These are phyloP conservation scores for Uronychia binucleata DNA, from an alignment of 73 alveolate genomes.

Conservation along the genomic window DNA sequence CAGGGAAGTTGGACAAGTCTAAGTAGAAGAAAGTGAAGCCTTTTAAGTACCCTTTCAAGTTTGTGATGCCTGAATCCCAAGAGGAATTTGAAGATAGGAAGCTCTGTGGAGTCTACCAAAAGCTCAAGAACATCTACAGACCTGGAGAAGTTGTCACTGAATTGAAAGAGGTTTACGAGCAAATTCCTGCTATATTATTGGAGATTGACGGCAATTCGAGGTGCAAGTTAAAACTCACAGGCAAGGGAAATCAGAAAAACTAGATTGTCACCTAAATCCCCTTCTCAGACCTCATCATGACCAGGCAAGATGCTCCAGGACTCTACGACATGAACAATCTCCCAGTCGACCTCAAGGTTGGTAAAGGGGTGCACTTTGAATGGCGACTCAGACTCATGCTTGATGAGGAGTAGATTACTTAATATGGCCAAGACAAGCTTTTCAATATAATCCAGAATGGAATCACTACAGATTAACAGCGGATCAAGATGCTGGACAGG, in stretches of 20 bases:
- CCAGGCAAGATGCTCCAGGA: neutral
- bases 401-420: neutral
- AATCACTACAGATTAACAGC: neutral
- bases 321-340: neutral
- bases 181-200: neutral
- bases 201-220: neutral
- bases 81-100: neutral
- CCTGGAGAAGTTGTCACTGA: neutral
- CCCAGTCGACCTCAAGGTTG: neutral
- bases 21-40: neutral
- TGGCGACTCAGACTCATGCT: neutral
- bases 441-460: neutral
- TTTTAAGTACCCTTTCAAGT: neutral
- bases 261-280: neutral
- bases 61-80: neutral
- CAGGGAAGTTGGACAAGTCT: neutral
- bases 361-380: neutral
- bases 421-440: neutral
- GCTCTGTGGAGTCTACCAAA: neutral
- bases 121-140: neutral
- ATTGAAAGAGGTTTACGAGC: neutral
- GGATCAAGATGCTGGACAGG: neutral
- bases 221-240: neutral
- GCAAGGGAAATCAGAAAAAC: neutral
- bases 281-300: neutral